These are phyloP conservation scores for Xylaria venustula DNA, from an alignment of 495 filamentous ascomycete species.

Conservation along the genomic window DNA sequence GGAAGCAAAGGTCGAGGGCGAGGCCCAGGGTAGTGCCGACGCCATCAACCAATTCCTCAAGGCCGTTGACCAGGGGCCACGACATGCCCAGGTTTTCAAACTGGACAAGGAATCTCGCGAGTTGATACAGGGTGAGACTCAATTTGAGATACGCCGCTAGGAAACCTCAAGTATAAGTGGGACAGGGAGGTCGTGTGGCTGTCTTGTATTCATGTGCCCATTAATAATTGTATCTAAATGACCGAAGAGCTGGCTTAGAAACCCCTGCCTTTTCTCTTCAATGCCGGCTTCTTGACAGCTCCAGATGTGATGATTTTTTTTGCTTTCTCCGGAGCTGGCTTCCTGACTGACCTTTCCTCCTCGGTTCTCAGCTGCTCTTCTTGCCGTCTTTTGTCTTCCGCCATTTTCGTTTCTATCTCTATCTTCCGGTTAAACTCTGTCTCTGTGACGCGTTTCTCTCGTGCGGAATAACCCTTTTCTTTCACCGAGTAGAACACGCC, in stretches of 20 bases:
- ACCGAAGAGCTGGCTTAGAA: constrained; percentile 34
- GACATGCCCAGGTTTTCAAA: constrained; percentile 63
- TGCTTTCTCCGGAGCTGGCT: constrained; percentile 39
- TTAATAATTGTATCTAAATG: not conserved
- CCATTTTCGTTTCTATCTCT: constrained; percentile 95
- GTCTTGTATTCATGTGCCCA: not conserved
- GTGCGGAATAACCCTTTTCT: constrained; percentile 92
- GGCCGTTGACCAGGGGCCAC: constrained; percentile 72
- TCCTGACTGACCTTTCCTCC: constrained; percentile 46
- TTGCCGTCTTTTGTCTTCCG: constrained; percentile 75
- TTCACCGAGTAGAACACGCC: constrained; percentile 99
- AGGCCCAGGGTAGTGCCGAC: constrained; percentile 73
- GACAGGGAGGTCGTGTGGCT: too few species aligned
- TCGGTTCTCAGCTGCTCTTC: constrained; percentile 57
- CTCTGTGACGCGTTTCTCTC: constrained; percentile 87
- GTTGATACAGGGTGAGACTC: constrained; percentile 58
- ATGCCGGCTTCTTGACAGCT: constrained; percentile 62
- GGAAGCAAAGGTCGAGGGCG: constrained; percentile 71
- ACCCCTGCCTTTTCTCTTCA: constrained; percentile 54
- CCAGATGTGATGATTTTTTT: constrained; percentile 55
- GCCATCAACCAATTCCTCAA: constrained; percentile 67
- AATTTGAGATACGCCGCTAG: constrained; percentile 56
- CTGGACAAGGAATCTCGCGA: constrained; percentile 67
- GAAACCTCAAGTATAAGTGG: not conserved
- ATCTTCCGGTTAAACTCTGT: constrained; percentile 92